Conservation (phyloP, 1,139 yeast genomes). For the Pichia terricola region DNA sequence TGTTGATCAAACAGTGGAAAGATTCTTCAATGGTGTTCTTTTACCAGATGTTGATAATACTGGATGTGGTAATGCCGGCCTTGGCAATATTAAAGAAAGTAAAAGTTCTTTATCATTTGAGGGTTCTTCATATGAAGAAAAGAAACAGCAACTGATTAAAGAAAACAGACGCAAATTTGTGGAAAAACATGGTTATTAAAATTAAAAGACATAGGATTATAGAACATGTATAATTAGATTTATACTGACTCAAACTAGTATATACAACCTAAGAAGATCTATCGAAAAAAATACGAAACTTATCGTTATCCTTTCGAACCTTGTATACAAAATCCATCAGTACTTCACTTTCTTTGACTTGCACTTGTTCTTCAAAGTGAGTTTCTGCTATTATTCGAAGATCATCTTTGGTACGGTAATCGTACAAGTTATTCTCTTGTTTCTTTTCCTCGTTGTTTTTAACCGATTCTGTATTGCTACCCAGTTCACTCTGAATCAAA, state of each 20-base stretch:
- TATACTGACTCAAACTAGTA: no score
- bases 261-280: conserved; percentile 2
- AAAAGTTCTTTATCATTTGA: conserved; percentile 11
- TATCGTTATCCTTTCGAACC: conserved; percentile 51
- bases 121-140: conserved; percentile 31
- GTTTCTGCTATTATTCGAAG: conserved; percentile 29
- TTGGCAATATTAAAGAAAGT: conserved; percentile 7
- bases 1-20: conserved; percentile 71
- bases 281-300: conserved; percentile 25
- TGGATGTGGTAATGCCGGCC: conserved; percentile 25
- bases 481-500: conserved; percentile 51
- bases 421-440: conserved; percentile 20
- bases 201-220: no score
- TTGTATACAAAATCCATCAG: conserved; percentile 72
- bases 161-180: conserved; percentile 38
- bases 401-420: conserved; percentile 21
- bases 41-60: conserved; percentile 22
- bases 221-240: no score
- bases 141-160: conserved; percentile 41
- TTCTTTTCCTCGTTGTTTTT: conserved; percentile 18
- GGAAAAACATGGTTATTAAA: conserved; percentile 4
- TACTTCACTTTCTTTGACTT: conserved; percentile 68
- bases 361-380: conserved; percentile 47
- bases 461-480: conserved; percentile 44
- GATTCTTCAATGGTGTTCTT: conserved; percentile 44